A percentile compares a stretch with the other conserved stretches of the same genome.
phyloP scores from a whole-genome alignment of 768 basidiomycete genomes.

The Mycena floridula region DNA sequence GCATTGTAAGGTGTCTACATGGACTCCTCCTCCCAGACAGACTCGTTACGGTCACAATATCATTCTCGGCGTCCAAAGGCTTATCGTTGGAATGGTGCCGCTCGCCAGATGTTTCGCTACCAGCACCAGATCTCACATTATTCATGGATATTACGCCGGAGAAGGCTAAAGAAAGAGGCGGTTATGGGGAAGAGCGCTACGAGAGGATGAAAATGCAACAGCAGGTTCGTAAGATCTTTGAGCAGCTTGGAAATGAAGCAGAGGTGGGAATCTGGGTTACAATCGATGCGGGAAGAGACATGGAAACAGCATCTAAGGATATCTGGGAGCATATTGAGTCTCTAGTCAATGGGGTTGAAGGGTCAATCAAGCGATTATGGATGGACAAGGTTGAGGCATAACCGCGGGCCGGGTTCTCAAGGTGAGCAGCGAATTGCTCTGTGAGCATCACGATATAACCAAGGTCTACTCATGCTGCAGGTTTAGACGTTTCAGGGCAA shows the following conservation, averaged over 20 bases:
- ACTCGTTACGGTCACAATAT: no score
- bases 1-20: no score
- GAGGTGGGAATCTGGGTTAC: no score
- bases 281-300: conserved; percentile 51
- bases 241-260: conserved; percentile 49
- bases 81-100: conserved; percentile 82
- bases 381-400: conserved; percentile 1
- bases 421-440: no score
- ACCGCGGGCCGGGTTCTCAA: no score
- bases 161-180: conserved; percentile 60
- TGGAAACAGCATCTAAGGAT: conserved; percentile 43
- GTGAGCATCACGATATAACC: no score
- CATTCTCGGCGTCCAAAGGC: conserved; percentile 70
- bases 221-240: conserved; percentile 56
- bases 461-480: no score
- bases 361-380: conserved; percentile 50
- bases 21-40: no score
- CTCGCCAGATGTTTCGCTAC: conserved; percentile 81
- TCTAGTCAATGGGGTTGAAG: conserved; percentile 30
- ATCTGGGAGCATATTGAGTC: conserved; percentile 50
- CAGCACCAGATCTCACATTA: conserved; percentile 80
- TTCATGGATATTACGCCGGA: conserved; percentile 82
- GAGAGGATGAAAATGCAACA: conserved; percentile 75
- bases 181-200: conserved; percentile 85
- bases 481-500: no score